These are phyloP conservation scores for Phialophora expanda DNA, from an alignment of 2,329 filamentous ascomycete genomes.

Conservation along the genomic window DNA sequence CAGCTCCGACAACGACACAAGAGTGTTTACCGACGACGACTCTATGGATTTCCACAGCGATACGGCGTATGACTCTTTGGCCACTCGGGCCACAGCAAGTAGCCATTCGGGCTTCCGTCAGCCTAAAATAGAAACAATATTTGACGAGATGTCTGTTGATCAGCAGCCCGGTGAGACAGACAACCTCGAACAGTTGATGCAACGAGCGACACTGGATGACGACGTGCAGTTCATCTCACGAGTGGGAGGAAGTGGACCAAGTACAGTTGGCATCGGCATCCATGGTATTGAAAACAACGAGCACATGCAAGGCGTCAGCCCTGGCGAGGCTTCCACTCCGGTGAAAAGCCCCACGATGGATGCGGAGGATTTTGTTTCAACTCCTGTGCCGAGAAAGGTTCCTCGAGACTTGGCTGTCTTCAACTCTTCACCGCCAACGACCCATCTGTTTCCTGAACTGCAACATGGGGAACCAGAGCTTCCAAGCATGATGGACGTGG, in stretches of 20 bases:
- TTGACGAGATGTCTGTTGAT: conserved; percentile 55
- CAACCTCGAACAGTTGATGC: conserved; percentile 34
- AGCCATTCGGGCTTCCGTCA: conserved; percentile 59
- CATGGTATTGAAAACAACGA: conserved; percentile 25
- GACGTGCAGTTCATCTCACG: conserved; percentile 3
- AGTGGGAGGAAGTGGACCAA: not conserved
- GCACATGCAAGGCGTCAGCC: conserved; percentile 19
- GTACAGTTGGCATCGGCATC: conserved; percentile 33
- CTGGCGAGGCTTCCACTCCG: conserved; percentile 30
- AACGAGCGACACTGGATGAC: conserved; percentile 32
- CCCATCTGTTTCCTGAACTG: conserved; percentile 14
- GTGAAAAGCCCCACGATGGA: conserved; percentile 28
- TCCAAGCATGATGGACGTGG: conserved; percentile 30
- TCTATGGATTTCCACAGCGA: conserved; percentile 67
- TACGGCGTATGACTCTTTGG: conserved; percentile 66
- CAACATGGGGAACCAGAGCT: conserved; percentile 30
- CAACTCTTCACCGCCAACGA: conserved; percentile 31
- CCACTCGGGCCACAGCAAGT: conserved; percentile 62
- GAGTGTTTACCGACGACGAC: conserved; percentile 64
- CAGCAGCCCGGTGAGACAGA: conserved; percentile 17
- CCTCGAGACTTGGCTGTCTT: conserved; percentile 20
- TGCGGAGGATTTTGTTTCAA: conserved; percentile 30
- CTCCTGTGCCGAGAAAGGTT: conserved; percentile 28
- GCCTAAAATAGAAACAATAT: conserved; percentile 67
- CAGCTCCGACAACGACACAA: conserved; percentile 65